Base-by-base conservation (phyloP, 495 filamentous ascomycete species). In the Bryoglossum gracile region DNA sequence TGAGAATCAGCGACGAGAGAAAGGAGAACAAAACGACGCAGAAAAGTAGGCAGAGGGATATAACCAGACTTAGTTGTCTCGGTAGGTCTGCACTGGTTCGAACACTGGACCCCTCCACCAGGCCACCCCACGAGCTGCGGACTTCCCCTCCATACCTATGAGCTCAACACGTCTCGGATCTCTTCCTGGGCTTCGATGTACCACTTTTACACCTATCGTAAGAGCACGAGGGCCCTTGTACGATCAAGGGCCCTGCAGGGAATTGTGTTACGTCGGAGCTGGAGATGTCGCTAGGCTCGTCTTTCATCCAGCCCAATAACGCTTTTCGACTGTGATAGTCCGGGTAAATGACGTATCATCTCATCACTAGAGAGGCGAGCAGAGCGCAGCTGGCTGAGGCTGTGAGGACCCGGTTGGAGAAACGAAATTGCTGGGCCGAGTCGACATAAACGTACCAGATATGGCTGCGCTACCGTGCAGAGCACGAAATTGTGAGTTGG, bases 1-100 rank as follows among this genome's bases (percentile, higher is more conserved):
- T 54, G 51, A 43, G 59, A 16, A 59, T 32, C 18, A 40, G 32
- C 28, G 21, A 48, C 24, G 42, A 32, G 43, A 45, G 21, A 37
- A 39, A 24, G 23, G 38, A 34, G 30, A 48, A 41, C 46, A 33
- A 17, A 19, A 18, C 18, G 32, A 25, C 28, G 25, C 10, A 21
- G 38, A 32, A 18, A 28, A 5, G 25, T 10, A 22, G 4, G 4
- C 10, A 13, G 41, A 43, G 41, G 41, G 9, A 45, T 44, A 49
- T 48, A 45, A 39, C 26, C 26, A 6, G 13, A 5, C 26, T 30
- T 5, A 13, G 5, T 13, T 30, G 26, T 30, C 26, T 43, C 40
- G 40, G 23, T 23, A 43, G 19, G 4, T 43, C n/a, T 43, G 13
- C 19, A n/a, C n/a, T n/a, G n/a, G n/a, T n/a, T n/a, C n/a, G n/a